Conservation (phyloP, 371 early-diverging fungal genomes). For the Mortierella sp. region DNA sequence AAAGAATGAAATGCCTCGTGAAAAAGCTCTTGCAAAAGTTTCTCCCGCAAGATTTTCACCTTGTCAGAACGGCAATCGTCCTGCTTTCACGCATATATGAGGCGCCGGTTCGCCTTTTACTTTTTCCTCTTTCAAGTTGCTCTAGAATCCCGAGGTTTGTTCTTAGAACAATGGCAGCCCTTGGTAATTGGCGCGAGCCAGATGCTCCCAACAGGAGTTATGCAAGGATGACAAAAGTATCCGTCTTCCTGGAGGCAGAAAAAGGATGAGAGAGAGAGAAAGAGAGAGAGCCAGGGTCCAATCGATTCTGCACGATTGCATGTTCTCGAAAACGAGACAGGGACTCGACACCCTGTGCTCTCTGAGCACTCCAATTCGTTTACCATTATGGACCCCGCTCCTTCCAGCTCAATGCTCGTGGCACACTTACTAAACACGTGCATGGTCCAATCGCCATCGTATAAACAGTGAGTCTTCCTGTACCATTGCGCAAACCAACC, state of each 20-base stretch:
- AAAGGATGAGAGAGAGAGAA: neutral
- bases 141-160: no score
- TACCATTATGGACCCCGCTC: neutral
- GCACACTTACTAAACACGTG: neutral
- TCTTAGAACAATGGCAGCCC: no score
- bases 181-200: no score
- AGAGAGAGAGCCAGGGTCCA: slow-evolving; percentile 36
- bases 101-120: no score
- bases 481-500: no score
- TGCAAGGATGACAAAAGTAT: slow-evolving; percentile 1
- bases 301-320: slow-evolving; percentile 37
- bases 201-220: no score
- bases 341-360: neutral
- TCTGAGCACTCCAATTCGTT: neutral
- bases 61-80: neutral
- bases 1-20: neutral
- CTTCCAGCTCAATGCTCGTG: neutral
- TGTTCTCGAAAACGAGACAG: slow-evolving; percentile 8
- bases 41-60: neutral
- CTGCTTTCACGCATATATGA: neutral
- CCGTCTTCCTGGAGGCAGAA: neutral
- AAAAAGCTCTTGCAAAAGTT: neutral
- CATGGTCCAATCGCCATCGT: neutral
- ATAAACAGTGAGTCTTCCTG: neutral
- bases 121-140: no score